A percentile compares a stretch with the other conserved stretches of the same genome.
Conservation (phyloP, 2,329 filamentous ascomycete genomes). For the Penicillium palitans region DNA sequence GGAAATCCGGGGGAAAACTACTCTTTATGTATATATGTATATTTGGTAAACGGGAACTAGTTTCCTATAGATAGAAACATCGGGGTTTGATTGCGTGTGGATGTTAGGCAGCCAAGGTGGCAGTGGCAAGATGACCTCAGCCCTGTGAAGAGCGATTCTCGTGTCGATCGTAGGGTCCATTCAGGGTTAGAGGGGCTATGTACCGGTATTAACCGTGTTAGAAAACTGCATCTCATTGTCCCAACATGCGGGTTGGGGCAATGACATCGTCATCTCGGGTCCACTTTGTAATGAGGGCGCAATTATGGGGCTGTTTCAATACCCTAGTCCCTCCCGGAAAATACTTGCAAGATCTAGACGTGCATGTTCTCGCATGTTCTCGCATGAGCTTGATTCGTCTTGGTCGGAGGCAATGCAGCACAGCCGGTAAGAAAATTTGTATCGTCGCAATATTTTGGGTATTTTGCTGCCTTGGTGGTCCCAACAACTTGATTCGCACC, state of each 20-base stretch:
- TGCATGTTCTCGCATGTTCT: slow-evolving; percentile 2
- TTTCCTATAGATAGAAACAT: slow-evolving; percentile 19
- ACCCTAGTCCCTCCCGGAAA: background rate
- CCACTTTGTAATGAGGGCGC: slow-evolving; percentile 10
- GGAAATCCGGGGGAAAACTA: slow-evolving; percentile 5
- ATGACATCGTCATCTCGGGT: slow-evolving; percentile 15
- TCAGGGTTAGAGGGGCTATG: slow-evolving; percentile 2
- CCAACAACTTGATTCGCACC: background rate
- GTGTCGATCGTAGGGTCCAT: slow-evolving; percentile 12
- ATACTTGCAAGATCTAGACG: slow-evolving; percentile 4
- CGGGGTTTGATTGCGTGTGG: slow-evolving; percentile 1
- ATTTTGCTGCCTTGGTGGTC: slow-evolving; percentile 12
- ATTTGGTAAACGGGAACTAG: background rate
- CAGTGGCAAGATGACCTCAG: slow-evolving; percentile 22
- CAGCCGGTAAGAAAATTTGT: slow-evolving; percentile 1
- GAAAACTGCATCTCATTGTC: background rate
- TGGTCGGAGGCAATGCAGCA: background rate
- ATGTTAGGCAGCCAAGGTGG: slow-evolving; percentile 5
- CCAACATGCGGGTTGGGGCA: slow-evolving; percentile 5
- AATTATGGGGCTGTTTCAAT: slow-evolving; percentile 1
- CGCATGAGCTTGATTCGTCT: slow-evolving; percentile 1
- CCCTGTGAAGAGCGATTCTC: slow-evolving; percentile 1
- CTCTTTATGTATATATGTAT: slow-evolving; percentile 5
- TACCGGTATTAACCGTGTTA: background rate
- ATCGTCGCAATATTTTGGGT: slow-evolving; percentile 1